These are phyloP conservation scores for Trichomonascus vanleenenianus DNA, from an alignment of 805 yeast species.

Conservation along the genomic window DNA sequence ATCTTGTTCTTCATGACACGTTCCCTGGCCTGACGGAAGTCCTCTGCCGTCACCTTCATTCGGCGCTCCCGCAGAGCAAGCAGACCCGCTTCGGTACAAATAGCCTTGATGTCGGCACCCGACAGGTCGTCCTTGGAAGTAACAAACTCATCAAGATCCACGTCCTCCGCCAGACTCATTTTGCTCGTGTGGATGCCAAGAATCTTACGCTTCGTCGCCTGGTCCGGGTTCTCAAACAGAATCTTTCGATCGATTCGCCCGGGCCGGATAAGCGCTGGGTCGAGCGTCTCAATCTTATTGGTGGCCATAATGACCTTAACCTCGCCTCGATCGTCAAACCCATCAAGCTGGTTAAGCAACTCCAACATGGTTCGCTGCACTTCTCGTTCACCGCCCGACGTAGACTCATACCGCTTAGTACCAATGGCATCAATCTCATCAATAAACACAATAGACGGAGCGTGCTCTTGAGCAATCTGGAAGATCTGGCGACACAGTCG, in stretches of 20 bases:
- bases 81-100: constrained; percentile 95
- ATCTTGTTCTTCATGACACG: constrained; percentile 93
- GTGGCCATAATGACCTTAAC: constrained; percentile 98
- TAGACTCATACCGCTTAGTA: constrained; percentile 87
- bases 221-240: constrained; percentile 91
- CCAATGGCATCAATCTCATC: constrained; percentile 99
- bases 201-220: constrained; percentile 87
- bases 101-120: constrained; percentile 97
- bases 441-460: constrained; percentile 96
- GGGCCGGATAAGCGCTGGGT: constrained; percentile 94
- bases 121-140: constrained; percentile 88
- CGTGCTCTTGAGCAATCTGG: constrained; percentile 93
- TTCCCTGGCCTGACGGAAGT: constrained; percentile 89
- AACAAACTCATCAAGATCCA: constrained; percentile 81
- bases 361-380: constrained; percentile 98
- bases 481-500: constrained; percentile 88
- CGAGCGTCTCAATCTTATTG: constrained; percentile 85
- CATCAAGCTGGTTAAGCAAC: constrained; percentile 88
- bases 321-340: constrained; percentile 95
- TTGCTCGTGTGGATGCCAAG: constrained; percentile 85
- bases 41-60: constrained; percentile 94
- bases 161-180: constrained; percentile 85
- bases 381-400: constrained; percentile 94
- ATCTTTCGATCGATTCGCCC: constrained; percentile 97
- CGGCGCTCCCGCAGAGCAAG: constrained; percentile 93